Conservation (phyloP, 352 stramenopile species). For the Pythium phragmiticola region DNA sequence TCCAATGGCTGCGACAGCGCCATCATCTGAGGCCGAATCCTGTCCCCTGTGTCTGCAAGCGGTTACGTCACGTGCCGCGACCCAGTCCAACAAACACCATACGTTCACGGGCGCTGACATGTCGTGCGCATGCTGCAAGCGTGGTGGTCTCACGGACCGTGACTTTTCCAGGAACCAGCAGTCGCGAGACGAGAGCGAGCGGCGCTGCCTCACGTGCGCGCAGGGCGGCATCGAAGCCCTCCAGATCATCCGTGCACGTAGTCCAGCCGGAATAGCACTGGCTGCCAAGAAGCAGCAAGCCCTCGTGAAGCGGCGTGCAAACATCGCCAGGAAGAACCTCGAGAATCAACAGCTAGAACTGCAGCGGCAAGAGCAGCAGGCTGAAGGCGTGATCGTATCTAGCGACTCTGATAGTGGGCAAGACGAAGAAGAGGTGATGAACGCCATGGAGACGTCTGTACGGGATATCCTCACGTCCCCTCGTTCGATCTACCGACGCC, state of each 20-base stretch:
- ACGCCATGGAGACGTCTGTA: conserved; percentile 6
- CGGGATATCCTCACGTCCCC: conserved; percentile 6
- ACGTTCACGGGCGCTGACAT: background rate
- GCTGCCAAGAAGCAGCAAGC: background rate
- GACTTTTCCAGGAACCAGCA: conserved; percentile 7
- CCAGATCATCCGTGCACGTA: background rate
- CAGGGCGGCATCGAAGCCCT: background rate
- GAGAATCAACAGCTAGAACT: conserved; percentile 4
- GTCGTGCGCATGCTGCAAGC: conserved; percentile 8
- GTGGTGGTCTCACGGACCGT: background rate
- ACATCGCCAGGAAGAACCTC: background rate
- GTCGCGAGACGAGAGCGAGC: background rate
- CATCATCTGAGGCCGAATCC: background rate
- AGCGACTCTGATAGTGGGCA: too few species aligned
- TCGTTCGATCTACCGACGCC: conserved; percentile 11
- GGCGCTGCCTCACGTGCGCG: conserved; percentile 4
- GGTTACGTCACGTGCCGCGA: background rate
- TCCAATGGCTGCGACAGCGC: background rate
- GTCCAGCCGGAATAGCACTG: background rate
- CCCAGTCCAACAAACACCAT: background rate
- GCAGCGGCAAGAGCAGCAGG: conserved; percentile 1
- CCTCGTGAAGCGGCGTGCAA: conserved; percentile 1
- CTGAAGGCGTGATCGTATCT: background rate
- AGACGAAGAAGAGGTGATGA: background rate
- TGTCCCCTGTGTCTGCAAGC: conserved; percentile 3